Conservation (phyloP, 352 stramenopile genomes). For the Blastocystis sp. region DNA sequence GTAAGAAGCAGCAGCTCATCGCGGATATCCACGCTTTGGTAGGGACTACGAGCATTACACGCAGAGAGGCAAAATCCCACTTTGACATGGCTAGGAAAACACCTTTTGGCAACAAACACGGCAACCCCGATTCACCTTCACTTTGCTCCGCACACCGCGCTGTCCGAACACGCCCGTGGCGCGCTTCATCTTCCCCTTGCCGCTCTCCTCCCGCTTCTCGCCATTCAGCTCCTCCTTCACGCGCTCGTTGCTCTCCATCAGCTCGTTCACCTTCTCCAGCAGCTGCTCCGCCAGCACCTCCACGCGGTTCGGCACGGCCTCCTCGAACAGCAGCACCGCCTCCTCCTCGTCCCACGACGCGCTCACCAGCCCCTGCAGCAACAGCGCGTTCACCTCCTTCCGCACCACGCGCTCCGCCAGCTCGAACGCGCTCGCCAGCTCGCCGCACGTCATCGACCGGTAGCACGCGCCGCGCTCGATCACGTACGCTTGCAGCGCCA, state of each 20-base stretch:
- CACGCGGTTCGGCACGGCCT: too few species aligned
- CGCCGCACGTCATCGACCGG: background rate
- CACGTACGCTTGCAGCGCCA: constrained; percentile 39
- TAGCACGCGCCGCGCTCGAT: constrained; percentile 7
- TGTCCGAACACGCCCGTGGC: background rate
- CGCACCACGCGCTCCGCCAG: background rate
- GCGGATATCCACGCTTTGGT: constrained; percentile 49
- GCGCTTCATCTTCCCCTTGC: background rate
- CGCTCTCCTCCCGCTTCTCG: constrained; percentile 3
- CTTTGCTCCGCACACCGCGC: background rate
- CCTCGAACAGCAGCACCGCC: too few species aligned
- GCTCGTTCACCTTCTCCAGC: too few species aligned
- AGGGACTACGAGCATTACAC: constrained; percentile 2
- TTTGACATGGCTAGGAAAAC: constrained; percentile 17
- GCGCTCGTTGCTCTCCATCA: too few species aligned
- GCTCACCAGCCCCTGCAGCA: constrained; percentile 45
- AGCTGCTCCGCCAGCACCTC: too few species aligned
- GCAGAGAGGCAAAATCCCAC: background rate
- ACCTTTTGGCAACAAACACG: background rate
- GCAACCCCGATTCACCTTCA: background rate
- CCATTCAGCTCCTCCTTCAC: constrained; percentile 44
- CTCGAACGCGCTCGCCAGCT: background rate
- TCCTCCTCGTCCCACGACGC: background rate
- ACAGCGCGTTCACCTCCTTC: constrained; percentile 24
- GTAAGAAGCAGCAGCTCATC: constrained; percentile 63